These are phyloP conservation scores for Ammopiptanthus mongolicus DNA, from an alignment of 306 rosid species.

Conservation along the genomic window DNA sequence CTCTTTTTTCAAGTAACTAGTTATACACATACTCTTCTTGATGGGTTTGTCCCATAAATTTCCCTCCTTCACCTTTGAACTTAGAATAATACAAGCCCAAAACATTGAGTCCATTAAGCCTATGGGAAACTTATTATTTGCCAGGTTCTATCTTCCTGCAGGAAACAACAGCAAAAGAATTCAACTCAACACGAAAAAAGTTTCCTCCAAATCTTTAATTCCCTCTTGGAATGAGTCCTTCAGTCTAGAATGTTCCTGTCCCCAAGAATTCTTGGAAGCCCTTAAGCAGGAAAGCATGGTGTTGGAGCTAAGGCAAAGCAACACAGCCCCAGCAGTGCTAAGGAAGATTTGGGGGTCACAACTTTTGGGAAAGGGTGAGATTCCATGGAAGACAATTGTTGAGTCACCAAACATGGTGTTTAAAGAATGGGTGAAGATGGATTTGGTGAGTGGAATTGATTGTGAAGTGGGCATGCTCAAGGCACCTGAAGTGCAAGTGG, in stretches of 20 bases:
- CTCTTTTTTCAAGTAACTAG: not conserved
- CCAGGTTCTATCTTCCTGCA: constrained; percentile 50
- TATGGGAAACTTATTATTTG: constrained; percentile 45
- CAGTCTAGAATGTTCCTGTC: constrained; percentile 59
- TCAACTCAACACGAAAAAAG: constrained; percentile 38
- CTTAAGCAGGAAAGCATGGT: constrained; percentile 51
- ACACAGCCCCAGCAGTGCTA: constrained; percentile 21
- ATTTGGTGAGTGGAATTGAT: constrained; percentile 10
- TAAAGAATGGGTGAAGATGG: constrained; percentile 59
- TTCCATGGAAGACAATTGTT: constrained; percentile 58
- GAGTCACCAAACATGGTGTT: constrained; percentile 58
- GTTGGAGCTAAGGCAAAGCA: constrained; percentile 67
- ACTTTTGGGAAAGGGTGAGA: constrained; percentile 57
- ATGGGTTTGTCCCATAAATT: constrained; percentile 31
- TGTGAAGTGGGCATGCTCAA: not conserved
- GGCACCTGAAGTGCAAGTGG: constrained; percentile 46
- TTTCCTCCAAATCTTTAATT: constrained; percentile 28
- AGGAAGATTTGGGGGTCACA: constrained; percentile 48
- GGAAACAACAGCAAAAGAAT: constrained; percentile 39
- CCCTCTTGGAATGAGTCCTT: constrained; percentile 68
- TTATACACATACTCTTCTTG: not conserved
- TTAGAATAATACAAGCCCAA: constrained; percentile 55
- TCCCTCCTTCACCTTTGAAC: constrained; percentile 45
- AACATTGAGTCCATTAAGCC: constrained; percentile 19
- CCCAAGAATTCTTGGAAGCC: constrained; percentile 35